A percentile compares a stretch with the other conserved stretches of the same genome.
phyloP scores from a whole-genome alignment of 2,329 filamentous ascomycete genomes.

The Fusarium solani-melongenae region DNA sequence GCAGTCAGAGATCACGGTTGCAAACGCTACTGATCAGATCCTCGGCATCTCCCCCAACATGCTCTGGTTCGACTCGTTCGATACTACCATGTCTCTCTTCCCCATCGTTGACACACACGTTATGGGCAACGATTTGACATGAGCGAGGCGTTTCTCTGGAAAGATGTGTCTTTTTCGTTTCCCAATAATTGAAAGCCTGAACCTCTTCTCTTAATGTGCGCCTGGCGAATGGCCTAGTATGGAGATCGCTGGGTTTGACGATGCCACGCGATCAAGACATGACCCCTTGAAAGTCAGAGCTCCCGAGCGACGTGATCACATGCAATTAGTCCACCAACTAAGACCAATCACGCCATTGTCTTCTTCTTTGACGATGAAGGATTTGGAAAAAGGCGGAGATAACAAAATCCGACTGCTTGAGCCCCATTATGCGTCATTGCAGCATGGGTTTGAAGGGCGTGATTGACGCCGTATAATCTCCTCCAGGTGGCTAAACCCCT shows the following conservation, averaged over 20 bases:
- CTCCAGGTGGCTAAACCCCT: background rate
- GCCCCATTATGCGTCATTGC: background rate
- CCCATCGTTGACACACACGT: slow-evolving; percentile 40
- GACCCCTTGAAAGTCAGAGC: background rate
- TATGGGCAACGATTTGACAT: slow-evolving; percentile 12
- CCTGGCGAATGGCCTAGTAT: background rate
- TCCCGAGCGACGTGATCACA: background rate
- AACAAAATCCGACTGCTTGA: background rate
- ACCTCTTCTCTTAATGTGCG: background rate
- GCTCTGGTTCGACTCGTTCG: slow-evolving; percentile 43
- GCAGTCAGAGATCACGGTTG: slow-evolving; percentile 16
- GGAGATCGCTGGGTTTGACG: background rate
- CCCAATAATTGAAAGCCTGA: background rate
- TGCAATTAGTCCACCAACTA: background rate
- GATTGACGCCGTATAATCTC: background rate
- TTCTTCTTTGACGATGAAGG: background rate
- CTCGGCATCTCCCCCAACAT: slow-evolving; percentile 40
- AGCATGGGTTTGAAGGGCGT: background rate
- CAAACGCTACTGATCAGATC: slow-evolving; percentile 29
- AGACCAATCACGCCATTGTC: background rate
- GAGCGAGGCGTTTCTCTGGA: background rate
- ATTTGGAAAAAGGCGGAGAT: background rate
- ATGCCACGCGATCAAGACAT: background rate
- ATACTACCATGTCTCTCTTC: slow-evolving; percentile 41
- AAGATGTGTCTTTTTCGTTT: background rate